Conservation (phyloP, 805 yeast species). For the Candida fluviatilis region DNA sequence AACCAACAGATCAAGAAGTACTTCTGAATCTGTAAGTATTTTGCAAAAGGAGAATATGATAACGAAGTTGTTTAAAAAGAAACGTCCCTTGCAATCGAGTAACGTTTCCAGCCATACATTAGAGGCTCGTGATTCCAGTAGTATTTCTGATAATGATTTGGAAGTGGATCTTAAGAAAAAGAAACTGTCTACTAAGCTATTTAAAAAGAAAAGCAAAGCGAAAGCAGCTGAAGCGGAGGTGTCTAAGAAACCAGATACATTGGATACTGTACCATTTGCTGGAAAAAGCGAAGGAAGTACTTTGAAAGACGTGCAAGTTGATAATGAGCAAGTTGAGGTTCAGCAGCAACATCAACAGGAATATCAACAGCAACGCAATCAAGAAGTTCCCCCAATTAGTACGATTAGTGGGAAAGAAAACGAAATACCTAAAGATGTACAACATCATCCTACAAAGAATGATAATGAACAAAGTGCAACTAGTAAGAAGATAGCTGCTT, state of each 20-base stretch:
- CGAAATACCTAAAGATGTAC: neutral
- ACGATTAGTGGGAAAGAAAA: neutral
- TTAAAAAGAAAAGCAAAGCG: slow-evolving; percentile 1
- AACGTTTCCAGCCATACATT: slow-evolving; percentile 5
- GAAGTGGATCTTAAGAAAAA: slow-evolving; percentile 12
- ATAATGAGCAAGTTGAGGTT: neutral
- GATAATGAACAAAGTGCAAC: slow-evolving; percentile 1
- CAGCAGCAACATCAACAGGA: neutral
- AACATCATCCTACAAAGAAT: neutral
- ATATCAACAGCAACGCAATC: neutral
- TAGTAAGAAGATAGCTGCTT: neutral
- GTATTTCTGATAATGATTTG: slow-evolving; percentile 24
- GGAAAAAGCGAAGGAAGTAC: no score
- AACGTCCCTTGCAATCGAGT: slow-evolving; percentile 4
- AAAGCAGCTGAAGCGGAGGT: neutral
- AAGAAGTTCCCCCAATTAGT: neutral
- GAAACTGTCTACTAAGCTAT: slow-evolving; percentile 2
- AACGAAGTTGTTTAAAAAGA: slow-evolving; percentile 30
- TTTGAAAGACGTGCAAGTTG: neutral
- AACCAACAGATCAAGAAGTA: slow-evolving; percentile 9
- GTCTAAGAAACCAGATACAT: neutral
- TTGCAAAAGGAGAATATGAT: slow-evolving; percentile 42
- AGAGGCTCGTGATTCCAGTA: slow-evolving; percentile 11
- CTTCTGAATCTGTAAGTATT: slow-evolving; percentile 6
- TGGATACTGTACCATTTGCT: no score